Evolutionary conservation across 2,329 filamentous ascomycete genomes (phyloP).

Genomic region (Scedosporium boydii): DNA sequence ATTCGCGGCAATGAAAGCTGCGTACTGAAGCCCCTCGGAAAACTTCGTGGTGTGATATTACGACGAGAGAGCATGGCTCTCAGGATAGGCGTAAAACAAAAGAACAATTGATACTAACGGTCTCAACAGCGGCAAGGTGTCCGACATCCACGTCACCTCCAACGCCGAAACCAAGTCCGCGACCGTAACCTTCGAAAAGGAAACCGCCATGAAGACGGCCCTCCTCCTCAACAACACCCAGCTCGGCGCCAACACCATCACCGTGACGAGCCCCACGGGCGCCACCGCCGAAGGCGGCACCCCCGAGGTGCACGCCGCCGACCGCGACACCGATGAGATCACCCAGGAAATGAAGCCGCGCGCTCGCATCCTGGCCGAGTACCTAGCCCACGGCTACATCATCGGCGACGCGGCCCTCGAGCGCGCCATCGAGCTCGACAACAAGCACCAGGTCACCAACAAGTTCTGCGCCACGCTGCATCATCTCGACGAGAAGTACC

Average conservation of each 20-base stretch:
- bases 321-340: constrained; percentile 58
- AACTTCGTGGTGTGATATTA: neutral
- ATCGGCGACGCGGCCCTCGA: constrained; percentile 68
- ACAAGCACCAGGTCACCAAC: constrained; percentile 75
- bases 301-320: constrained; percentile 41
- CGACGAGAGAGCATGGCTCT: neutral
- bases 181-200: constrained; percentile 93
- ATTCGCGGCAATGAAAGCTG: too few relatives aligned
- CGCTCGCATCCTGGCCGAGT: constrained; percentile 87
- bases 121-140: constrained; percentile 73
- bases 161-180: constrained; percentile 66
- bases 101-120: neutral
- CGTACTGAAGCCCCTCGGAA: neutral
- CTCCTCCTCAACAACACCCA: constrained; percentile 95
- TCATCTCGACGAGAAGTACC: constrained; percentile 74
- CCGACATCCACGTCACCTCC: constrained; percentile 64
- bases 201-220: constrained; percentile 92
- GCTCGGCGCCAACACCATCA: constrained; percentile 78
- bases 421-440: constrained; percentile 76
- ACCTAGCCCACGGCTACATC: constrained; percentile 89
- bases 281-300: constrained; percentile 53
- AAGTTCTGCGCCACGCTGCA: constrained; percentile 70
- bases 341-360: constrained; percentile 96
- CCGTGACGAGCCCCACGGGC: constrained; percentile 58
- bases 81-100: constrained; percentile 6